These are phyloP conservation scores for Calonectria ilicicola DNA, from an alignment of 2,329 filamentous ascomycete species.

Conservation along the genomic window DNA sequence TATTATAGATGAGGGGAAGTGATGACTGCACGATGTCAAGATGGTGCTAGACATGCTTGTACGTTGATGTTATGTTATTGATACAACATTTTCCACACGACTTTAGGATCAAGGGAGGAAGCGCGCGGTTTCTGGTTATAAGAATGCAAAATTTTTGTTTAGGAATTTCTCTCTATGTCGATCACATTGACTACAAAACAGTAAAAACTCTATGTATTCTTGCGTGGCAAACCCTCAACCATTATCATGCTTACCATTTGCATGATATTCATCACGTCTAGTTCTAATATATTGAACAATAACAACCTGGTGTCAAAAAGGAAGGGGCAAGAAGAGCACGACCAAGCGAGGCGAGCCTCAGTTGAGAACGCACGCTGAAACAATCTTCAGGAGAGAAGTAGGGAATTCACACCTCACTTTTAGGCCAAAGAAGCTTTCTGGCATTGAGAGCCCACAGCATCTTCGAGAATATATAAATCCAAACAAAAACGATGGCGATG, in stretches of 20 bases:
- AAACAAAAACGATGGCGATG: constrained; percentile 73
- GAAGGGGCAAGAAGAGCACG: neutral
- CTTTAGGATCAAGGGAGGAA: neutral
- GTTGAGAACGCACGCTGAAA: neutral
- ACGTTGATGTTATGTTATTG: neutral
- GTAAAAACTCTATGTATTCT: neutral
- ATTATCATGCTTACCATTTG: neutral
- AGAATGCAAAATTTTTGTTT: neutral
- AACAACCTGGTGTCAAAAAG: no score
- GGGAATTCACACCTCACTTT: constrained; percentile 55
- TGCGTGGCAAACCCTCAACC: neutral
- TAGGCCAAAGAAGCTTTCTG: constrained; percentile 82
- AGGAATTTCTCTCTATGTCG: neutral
- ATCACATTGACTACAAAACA: neutral
- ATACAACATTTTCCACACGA: neutral
- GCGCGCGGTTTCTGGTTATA: neutral
- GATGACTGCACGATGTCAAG: neutral
- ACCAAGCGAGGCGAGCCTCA: neutral
- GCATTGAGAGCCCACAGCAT: constrained; percentile 77
- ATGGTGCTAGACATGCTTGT: constrained; percentile 11
- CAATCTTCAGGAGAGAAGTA: neutral
- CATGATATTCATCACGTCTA: neutral
- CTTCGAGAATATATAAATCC: constrained; percentile 74
- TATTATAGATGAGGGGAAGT: constrained; percentile 16
- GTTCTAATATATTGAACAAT: neutral